Evolutionary conservation across 257 asterid species (phyloP), one percentile per base, ranked within the genome.

Genomic region (Coffea eugenioides): DNA sequence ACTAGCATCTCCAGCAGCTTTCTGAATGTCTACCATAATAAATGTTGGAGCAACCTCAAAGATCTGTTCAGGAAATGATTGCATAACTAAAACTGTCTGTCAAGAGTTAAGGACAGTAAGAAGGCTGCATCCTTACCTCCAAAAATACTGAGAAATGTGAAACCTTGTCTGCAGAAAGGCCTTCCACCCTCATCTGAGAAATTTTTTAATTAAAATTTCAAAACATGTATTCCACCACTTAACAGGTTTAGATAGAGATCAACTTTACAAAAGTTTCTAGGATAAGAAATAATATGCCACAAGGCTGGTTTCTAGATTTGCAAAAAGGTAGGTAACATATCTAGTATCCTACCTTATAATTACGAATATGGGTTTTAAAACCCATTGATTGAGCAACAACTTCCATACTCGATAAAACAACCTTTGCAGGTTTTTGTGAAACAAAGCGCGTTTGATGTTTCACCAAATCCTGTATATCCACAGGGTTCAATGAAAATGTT

Each of bases 361-460:
- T 96, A 11, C 97, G 97, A 67, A 92, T 96, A 82, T 96, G 99
- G 12, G 97, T 96, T 87, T 96, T 96, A 92, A 91, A 96, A 84
- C 99, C 97, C 99, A 96, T 92, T 43, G 99, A 96, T 82, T 96
- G 97, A 27, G 97, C 97, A 79, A 94, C 97, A 82, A 96, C 98
- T 92, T 96, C 99, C 99, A 96, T 94, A 81, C 90, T 96, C 5
- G 98, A 92, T 69, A 96, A 82, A 76, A 87, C 97, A 80, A 94
- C 97, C 80, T 90, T 94, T 46, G 97, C 97, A 3, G 98, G 97
- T 87, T 86, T 94, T 80, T 90, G 95, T 14, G 99, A 94, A 77
- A 89, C 97, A 86, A 96, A 96, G 67, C 98, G 89, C 45, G 97
- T 96, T 83, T 94, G 98, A 79, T 92, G 95, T 84, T 87, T 90